A percentile compares a stretch with the other conserved stretches of the same genome.
phyloP scores from a whole-genome alignment of 2,329 filamentous ascomycete genomes.

The Claviceps pazoutovae region DNA sequence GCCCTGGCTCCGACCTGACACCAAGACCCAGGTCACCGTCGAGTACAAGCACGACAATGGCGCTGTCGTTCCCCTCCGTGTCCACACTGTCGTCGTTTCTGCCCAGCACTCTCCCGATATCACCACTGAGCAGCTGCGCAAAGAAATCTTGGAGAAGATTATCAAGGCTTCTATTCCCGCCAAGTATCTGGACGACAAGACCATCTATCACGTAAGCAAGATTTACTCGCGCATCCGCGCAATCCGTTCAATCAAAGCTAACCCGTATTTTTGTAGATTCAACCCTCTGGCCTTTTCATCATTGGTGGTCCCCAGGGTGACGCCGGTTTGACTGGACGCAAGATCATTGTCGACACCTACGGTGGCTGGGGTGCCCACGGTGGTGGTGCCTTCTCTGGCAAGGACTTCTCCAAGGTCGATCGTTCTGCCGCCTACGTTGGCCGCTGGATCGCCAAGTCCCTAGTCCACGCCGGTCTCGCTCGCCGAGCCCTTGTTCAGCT shows the following conservation, averaged over 20 bases:
- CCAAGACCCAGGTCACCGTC: constrained; percentile 98
- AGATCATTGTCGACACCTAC: constrained; percentile 99
- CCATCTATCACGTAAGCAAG: constrained; percentile 72
- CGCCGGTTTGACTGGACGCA: constrained; percentile 93
- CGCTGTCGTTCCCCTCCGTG: constrained; percentile 79
- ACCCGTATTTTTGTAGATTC: constrained; percentile 40
- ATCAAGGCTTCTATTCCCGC: constrained; percentile 88
- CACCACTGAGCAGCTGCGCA: constrained; percentile 79
- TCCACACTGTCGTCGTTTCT: constrained; percentile 93
- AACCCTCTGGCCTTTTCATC: constrained; percentile 97
- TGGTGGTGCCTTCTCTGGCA: constrained; percentile 99
- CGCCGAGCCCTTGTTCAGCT: constrained; percentile 93
- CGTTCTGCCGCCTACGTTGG: constrained; percentile 94
- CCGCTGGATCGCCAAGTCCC: constrained; percentile 98
- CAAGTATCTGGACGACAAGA: constrained; percentile 83
- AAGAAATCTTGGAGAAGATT: constrained; percentile 95
- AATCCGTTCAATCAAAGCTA: not conserved
- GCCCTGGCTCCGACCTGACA: constrained; percentile 93
- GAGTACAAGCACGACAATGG: constrained; percentile 97
- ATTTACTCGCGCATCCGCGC: too few species aligned
- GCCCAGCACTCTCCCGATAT: constrained; percentile 87
- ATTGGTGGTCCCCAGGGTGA: constrained; percentile 99
- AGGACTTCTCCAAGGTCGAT: constrained; percentile 99
- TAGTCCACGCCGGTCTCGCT: constrained; percentile 76
- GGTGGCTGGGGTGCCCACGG: constrained; percentile 99